A percentile compares a stretch with the other conserved stretches of the same genome.
Evolutionary conservation across 306 rosid genomes (phyloP).

Genomic region (Datisca glomerata): DNA sequence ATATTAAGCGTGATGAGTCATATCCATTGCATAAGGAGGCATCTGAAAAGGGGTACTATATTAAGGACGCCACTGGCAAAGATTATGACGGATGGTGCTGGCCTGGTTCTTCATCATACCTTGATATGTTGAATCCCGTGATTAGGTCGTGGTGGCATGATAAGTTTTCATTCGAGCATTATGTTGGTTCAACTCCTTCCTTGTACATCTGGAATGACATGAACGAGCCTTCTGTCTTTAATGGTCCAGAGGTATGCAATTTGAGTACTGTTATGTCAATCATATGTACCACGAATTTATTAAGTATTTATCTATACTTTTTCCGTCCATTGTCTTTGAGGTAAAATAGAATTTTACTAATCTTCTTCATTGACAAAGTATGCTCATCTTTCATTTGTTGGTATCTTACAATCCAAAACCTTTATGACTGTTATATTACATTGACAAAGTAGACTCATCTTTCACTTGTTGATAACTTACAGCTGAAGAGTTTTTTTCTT

Average conservation of each 20-base stretch:
- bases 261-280: no score
- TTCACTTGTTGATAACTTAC: no score
- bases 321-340: no score
- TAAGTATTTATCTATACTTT: no score
- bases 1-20: conserved; percentile 69
- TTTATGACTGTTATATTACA: no score
- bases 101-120: conserved; percentile 94
- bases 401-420: no score
- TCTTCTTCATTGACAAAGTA: no score
- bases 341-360: no score
- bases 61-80: conserved; percentile 76
- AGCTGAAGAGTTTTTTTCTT: no score
- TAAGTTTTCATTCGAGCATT: conserved; percentile 50
- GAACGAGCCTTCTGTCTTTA: conserved; percentile 98
- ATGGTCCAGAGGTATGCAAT: conserved; percentile 85
- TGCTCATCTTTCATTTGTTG: no score
- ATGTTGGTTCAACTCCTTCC: conserved; percentile 88
- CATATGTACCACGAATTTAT: no score
- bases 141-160: conserved; percentile 93
- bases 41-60: conserved; percentile 65
- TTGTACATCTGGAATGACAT: conserved; percentile 96
- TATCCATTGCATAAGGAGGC: conserved; percentile 76
- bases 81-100: conserved; percentile 98
- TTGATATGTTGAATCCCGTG: conserved; percentile 59
- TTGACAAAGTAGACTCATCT: no score